A percentile compares a stretch with the other conserved stretches of the same genome.
These are phyloP conservation scores for Capsicum chinense DNA, from an alignment of 257 asterid species.

Conservation along the genomic window DNA sequence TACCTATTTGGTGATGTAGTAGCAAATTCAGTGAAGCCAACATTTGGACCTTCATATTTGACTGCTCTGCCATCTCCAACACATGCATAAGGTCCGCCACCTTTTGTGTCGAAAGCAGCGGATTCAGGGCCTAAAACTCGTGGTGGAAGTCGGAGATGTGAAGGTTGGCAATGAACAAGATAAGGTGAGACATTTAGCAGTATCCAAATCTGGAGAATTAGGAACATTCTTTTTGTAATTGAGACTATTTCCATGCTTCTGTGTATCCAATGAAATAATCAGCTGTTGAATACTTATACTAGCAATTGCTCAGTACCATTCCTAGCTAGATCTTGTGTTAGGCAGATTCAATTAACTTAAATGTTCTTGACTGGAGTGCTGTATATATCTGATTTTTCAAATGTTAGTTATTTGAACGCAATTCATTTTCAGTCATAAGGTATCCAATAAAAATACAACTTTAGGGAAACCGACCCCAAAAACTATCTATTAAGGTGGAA, in stretches of 20 bases:
- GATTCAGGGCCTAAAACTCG: conserved; percentile 51
- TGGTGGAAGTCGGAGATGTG: conserved; percentile 6
- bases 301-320: not conserved
- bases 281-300: not conserved
- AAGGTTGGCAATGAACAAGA: not conserved
- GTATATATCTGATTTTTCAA: too few species aligned
- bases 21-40: conserved; percentile 26
- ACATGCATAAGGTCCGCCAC: conserved; percentile 49
- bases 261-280: not conserved
- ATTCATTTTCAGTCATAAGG: too few species aligned
- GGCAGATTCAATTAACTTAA: too few species aligned
- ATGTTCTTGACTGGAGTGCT: too few species aligned
- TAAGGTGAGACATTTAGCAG: not conserved
- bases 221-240: not conserved
- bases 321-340: too few species aligned
- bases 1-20: conserved; percentile 28
- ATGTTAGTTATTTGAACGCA: too few species aligned
- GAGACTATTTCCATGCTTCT: not conserved
- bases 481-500: too few species aligned
- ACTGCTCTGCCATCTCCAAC: conserved; percentile 60
- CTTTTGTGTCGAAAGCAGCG: conserved; percentile 40
- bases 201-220: conserved; percentile 3
- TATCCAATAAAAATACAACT: too few species aligned
- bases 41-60: conserved; percentile 34
- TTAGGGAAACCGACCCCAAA: too few species aligned